Evolutionary conservation across 768 basidiomycete species (phyloP).

Genomic region (Suillus paluster): DNA sequence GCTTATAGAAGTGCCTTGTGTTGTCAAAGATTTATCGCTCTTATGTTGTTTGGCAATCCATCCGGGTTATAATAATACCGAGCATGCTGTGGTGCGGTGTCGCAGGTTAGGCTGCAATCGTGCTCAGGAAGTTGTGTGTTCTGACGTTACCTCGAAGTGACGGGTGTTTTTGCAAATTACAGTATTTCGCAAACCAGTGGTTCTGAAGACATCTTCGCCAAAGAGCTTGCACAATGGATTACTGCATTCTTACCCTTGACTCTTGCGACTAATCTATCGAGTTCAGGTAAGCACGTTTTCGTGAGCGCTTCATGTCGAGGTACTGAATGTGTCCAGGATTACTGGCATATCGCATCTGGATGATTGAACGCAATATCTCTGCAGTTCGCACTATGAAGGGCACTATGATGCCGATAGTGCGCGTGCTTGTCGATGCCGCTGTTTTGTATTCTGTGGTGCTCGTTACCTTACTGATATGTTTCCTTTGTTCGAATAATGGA

Average conservation of each 20-base stretch:
- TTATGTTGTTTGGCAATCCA: slow-evolving; percentile 16
- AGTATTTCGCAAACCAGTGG: slow-evolving; percentile 7
- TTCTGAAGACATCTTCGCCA: slow-evolving; percentile 6
- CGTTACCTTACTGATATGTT: slow-evolving; percentile 7
- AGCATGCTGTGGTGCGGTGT: slow-evolving; percentile 11
- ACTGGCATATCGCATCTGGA: slow-evolving; percentile 15
- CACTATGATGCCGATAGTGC: slow-evolving; percentile 8
- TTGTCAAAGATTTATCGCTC: slow-evolving; percentile 18
- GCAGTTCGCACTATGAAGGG: neutral
- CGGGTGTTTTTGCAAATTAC: slow-evolving; percentile 8
- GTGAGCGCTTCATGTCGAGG: neutral
- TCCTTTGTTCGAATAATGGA: slow-evolving; percentile 10
- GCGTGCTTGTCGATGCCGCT: slow-evolving; percentile 8
- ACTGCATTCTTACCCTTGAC: slow-evolving; percentile 9
- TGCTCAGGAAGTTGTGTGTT: neutral
- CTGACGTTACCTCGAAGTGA: neutral
- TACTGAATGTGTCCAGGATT: slow-evolving; percentile 4
- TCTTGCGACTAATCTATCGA: slow-evolving; percentile 6
- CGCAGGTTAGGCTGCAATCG: slow-evolving; percentile 4
- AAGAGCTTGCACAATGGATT: slow-evolving; percentile 10
- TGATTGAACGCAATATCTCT: neutral
- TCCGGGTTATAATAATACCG: slow-evolving; percentile 12
- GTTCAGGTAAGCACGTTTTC: slow-evolving; percentile 4
- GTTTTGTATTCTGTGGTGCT: slow-evolving; percentile 12
- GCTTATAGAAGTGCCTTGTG: neutral